phyloP scores from a whole-genome alignment of 345 rosid genomes.

The Citrus reticulata region DNA sequence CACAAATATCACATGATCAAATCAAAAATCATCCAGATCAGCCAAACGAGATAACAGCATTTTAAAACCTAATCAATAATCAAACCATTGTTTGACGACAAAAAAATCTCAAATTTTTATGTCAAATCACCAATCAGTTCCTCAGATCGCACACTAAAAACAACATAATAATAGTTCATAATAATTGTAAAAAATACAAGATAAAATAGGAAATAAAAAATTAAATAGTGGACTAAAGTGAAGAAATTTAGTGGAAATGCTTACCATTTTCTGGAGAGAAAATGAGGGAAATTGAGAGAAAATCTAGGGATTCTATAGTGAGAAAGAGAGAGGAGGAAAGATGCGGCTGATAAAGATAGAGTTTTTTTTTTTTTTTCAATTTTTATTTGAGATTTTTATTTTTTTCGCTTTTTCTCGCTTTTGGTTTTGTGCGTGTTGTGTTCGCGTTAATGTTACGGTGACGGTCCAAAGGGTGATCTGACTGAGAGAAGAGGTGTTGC shows the following conservation, averaged over 20 bases:
- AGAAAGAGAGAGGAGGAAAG: background rate
- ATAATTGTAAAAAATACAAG: background rate
- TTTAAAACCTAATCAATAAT: background rate
- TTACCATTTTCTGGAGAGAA: conserved; percentile 36
- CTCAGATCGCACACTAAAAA: conserved; percentile 2
- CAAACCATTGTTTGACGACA: background rate
- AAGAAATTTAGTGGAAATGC: background rate
- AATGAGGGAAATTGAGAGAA: conserved; percentile 23
- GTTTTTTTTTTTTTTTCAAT: background rate
- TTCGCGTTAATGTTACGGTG: conserved; percentile 1
- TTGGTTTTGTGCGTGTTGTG: background rate
- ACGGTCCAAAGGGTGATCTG: background rate
- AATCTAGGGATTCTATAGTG: conserved; percentile 32
- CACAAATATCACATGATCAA: background rate
- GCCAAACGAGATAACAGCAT: background rate
- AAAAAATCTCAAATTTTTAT: background rate
- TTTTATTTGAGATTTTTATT: background rate
- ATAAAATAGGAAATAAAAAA: background rate
- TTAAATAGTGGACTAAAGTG: background rate
- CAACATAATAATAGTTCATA: background rate
- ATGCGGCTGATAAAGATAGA: conserved; percentile 6
- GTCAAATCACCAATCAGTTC: background rate
- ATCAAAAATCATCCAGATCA: background rate
- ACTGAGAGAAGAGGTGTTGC: background rate
- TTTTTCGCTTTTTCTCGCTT: background rate